Evolutionary conservation across 805 yeast species (phyloP).

Genomic region (Ogataea allantospora): DNA sequence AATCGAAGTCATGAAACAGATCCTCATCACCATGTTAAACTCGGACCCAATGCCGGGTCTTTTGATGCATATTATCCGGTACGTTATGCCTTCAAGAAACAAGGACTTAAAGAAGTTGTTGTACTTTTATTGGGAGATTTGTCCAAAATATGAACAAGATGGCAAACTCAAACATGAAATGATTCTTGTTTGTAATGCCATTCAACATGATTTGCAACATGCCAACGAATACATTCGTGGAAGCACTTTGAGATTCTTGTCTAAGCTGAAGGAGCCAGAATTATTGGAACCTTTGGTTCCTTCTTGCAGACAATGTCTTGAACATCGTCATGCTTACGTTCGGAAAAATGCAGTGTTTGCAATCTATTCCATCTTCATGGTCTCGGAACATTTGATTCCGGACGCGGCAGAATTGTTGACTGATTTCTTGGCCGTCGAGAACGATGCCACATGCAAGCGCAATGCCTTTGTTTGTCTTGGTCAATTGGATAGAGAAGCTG

Average conservation of each 20-base stretch:
- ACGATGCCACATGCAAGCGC: constrained; percentile 91
- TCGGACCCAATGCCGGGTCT: constrained; percentile 92
- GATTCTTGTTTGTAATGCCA: constrained; percentile 97
- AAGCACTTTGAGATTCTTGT: constrained; percentile 85
- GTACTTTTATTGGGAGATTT: constrained; percentile 97
- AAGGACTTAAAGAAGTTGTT: constrained; percentile 89
- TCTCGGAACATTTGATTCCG: constrained; percentile 84
- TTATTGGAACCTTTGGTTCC: constrained; percentile 94
- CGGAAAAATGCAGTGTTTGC: constrained; percentile 97
- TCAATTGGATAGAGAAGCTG: constrained; percentile 78
- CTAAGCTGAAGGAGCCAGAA: constrained; percentile 90
- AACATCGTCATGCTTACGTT: constrained; percentile 96
- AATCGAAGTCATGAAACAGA: constrained; percentile 84
- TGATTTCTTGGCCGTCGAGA: constrained; percentile 73
- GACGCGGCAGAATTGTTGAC: constrained; percentile 89
- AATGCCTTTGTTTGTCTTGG: constrained; percentile 91
- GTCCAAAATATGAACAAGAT: constrained; percentile 82
- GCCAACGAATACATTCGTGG: constrained; percentile 98
- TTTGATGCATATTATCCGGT: constrained; percentile 95
- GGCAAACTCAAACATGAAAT: constrained; percentile 97
- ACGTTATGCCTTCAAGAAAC: constrained; percentile 92
- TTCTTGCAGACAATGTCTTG: constrained; percentile 84
- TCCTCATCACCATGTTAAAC: constrained; percentile 81
- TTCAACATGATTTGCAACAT: constrained; percentile 95
- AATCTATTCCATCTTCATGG: constrained; percentile 74